Conservation (phyloP, 257 asterid genomes). For the Penstemon newberryi region DNA sequence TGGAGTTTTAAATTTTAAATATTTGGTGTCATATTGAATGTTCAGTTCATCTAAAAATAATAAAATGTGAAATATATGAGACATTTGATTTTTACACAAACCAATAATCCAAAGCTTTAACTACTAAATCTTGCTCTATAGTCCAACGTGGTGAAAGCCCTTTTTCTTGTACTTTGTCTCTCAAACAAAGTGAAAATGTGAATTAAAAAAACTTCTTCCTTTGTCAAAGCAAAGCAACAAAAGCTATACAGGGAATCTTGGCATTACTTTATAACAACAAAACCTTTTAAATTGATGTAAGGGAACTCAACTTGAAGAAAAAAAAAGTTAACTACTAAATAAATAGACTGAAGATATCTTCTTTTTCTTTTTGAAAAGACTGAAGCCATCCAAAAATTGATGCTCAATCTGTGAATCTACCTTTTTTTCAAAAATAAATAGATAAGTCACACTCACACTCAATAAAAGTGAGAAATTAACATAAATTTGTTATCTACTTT, state of each 20-base stretch:
- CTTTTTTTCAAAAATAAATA: background rate
- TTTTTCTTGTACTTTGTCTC: slow-evolving; percentile 14
- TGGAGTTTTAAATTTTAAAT: too few species aligned
- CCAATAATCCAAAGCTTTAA: too few species aligned
- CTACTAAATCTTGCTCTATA: background rate
- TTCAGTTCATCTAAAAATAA: too few species aligned
- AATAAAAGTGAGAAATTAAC: background rate
- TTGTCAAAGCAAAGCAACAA: slow-evolving; percentile 20
- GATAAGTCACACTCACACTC: background rate
- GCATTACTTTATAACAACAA: slow-evolving; percentile 7
- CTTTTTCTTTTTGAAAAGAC: slow-evolving; percentile 3
- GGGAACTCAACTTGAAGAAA: slow-evolving; percentile 17
- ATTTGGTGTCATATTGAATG: too few species aligned
- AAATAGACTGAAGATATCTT: too few species aligned
- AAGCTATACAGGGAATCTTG: slow-evolving; percentile 29
- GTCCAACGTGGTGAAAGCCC: background rate
- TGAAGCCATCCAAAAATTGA: slow-evolving; percentile 5
- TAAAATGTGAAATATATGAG: too few species aligned
- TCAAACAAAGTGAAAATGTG: slow-evolving; percentile 20
- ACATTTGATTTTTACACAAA: too few species aligned
- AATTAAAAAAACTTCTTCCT: background rate
- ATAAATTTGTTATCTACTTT: background rate
- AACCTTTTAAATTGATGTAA: slow-evolving; percentile 10
- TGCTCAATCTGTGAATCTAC: background rate
- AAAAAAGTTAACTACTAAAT: background rate